Base-by-base conservation (phyloP, 1,284 basidiomycete genomes). In the Cutaneotrichosporon sp. region DNA sequence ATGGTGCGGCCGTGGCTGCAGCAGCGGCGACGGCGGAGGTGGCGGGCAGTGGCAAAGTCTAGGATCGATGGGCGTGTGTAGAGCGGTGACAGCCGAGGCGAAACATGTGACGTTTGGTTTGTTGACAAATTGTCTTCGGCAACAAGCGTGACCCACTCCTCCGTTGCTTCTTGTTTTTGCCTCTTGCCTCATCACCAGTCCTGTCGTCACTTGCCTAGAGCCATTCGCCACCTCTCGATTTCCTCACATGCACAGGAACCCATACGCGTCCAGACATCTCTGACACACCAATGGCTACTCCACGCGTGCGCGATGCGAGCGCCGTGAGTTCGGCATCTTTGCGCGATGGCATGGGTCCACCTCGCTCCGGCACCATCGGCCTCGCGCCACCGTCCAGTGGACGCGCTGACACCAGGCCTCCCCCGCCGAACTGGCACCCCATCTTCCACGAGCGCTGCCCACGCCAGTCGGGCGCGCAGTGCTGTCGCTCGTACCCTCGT, bases 281-380 rank as follows among this genome's bases (percentile, higher is more conserved):
- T 30, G 26, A 7, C 14, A 15, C 10, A 9, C 37, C 41, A 4
- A 65, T 65, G 63, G 63, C 61, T 4, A 63, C 61, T 4, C 36
- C 46, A 1, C 52, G 55, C 23, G 55, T 65, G 34, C 51, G 61
- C 33, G 39, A 56, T 17, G 63, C 63, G 7, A 59, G 38, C 42
- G 51, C 43, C 34, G 63, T 62, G 42, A 49, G 62, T 51, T 5
- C n/a, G n/a, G n/a, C n/a, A n/a, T n/a, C n/a, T n/a, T n/a, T n/a
- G n/a, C n/a, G n/a, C n/a, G n/a, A n/a, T n/a, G n/a, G n/a, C n/a
- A n/a, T n/a, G n/a, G n/a, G n/a, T n/a, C n/a, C n/a, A n/a, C n/a
- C n/a, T n/a, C n/a, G n/a, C n/a, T n/a, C n/a, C n/a, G n/a, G n/a
- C n/a, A n/a, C n/a, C n/a, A n/a, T n/a, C n/a, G n/a, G n/a, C n/a